phyloP scores from a whole-genome alignment of 1,284 basidiomycete species.

The Trametes polyzona region DNA sequence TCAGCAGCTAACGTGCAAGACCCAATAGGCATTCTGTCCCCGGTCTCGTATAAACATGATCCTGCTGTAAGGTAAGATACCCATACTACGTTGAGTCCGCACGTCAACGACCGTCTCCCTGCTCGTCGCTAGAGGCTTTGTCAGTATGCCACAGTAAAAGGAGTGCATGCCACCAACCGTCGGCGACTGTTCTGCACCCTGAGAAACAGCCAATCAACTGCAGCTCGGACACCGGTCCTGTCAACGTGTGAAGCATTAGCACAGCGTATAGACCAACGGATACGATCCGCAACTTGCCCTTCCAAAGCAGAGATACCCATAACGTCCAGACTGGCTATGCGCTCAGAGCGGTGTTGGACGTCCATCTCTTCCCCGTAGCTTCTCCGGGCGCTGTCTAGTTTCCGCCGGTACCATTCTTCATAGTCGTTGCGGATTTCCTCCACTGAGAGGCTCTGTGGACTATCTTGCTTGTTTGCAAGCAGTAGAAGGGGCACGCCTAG shows the following conservation, averaged over 20 bases:
- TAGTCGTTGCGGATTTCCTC: constrained; percentile 90
- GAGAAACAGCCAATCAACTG: constrained; percentile 93
- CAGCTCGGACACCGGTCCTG: constrained; percentile 88
- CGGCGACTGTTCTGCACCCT: constrained; percentile 85
- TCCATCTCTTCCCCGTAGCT: constrained; percentile 55
- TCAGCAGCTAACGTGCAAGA: too few species aligned
- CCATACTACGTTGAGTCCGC: too few species aligned
- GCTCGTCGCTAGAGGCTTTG: not conserved
- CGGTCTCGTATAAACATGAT: too few species aligned
- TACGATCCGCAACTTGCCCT: constrained; percentile 61
- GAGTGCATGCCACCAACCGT: constrained; percentile 22
- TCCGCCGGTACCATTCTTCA: constrained; percentile 84
- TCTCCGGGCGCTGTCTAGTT: constrained; percentile 66
- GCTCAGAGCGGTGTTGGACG: constrained; percentile 55
- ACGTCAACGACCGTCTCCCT: constrained; percentile 7
- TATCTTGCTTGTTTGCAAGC: constrained; percentile 93
- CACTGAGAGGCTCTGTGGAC: constrained; percentile 75
- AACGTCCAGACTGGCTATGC: constrained; percentile 87
- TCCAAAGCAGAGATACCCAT: constrained; percentile 89
- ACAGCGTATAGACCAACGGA: not conserved
- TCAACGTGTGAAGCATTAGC: constrained; percentile 2
- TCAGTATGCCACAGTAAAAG: not conserved
- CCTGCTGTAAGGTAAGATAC: too few species aligned
- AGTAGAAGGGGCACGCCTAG: constrained; percentile 87
- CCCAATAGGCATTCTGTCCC: too few species aligned